Conservation (phyloP, 306 rosid species). For the Medicago truncatula region MtrunA17r5.0-ANR NC_053046.1:42838001-42838500, state of each 20-base stretch:
- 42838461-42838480: conserved; percentile 19
- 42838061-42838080: neutral
- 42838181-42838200: conserved; percentile 41
- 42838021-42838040: neutral
- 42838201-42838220: conserved; percentile 33
- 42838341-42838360: conserved; percentile 1
- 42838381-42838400: conserved; percentile 44
- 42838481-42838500: neutral
- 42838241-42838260: conserved; percentile 47
- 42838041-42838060: neutral
- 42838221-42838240: conserved; percentile 36
- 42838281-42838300: conserved; percentile 36
- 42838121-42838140: conserved; percentile 44
- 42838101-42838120: conserved; percentile 44
- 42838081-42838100: neutral
- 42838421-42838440: conserved; percentile 39
- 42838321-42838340: conserved; percentile 7
- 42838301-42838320: conserved; percentile 16
- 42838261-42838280: conserved; percentile 46
- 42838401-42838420: conserved; percentile 36
- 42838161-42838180: conserved; percentile 28
- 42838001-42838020: conserved; percentile 8
- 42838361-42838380: conserved; percentile 43
- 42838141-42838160: conserved; percentile 31
- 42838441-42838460: conserved; percentile 29